Percentiles rank a stretch among this genome's conserved stretches.
These are phyloP conservation scores for Syzygium oleosum DNA, from an alignment of 345 rosid species.

Conservation along the genomic window DNA sequence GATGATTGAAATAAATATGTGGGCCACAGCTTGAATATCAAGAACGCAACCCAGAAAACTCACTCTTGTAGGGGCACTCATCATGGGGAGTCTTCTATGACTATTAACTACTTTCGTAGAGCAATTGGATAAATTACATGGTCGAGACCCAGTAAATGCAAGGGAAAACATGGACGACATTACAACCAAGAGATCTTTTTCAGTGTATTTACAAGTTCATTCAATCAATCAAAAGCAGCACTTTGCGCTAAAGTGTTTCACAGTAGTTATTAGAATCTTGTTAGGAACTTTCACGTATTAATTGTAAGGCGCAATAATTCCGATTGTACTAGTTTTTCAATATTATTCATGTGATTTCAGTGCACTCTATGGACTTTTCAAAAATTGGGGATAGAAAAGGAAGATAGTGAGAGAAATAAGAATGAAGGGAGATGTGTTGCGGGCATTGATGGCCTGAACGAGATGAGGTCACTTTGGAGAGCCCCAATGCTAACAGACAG, in stretches of 20 bases:
- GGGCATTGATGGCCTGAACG: slow-evolving; percentile 82
- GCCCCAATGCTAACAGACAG: slow-evolving; percentile 95
- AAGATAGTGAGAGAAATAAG: neutral
- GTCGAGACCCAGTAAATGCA: neutral
- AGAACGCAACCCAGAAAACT: neutral
- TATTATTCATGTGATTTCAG: neutral
- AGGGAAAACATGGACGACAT: neutral
- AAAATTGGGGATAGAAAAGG: neutral
- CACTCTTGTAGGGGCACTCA: too few species aligned
- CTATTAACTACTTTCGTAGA: neutral
- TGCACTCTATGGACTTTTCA: neutral
- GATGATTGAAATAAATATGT: slow-evolving; percentile 17
- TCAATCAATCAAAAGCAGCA: neutral
- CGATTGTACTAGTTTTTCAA: neutral
- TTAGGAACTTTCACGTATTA: neutral
- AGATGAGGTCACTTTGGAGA: slow-evolving; percentile 81
- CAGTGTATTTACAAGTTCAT: neutral
- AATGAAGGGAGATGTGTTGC: slow-evolving; percentile 33
- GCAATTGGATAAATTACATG: neutral
- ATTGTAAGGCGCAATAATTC: neutral
- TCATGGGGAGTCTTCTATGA: neutral
- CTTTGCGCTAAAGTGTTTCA: neutral
- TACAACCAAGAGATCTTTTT: neutral
- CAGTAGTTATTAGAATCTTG: neutral
- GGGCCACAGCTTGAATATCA: slow-evolving; percentile 19